Base-by-base conservation (phyloP, 345 rosid species). In the Cardiospermum halicacabum region DNA sequence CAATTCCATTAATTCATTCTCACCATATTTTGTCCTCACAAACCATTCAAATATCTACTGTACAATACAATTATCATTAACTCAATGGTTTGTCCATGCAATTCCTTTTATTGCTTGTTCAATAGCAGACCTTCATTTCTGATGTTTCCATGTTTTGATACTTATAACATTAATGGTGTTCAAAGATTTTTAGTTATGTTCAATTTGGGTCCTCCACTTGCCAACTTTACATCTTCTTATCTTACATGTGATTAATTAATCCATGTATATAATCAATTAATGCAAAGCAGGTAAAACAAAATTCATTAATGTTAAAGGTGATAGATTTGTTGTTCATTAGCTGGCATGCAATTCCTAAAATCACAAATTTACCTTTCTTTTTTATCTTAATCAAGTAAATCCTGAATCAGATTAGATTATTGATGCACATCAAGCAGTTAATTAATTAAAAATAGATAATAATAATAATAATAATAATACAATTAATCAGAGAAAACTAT, bases 1-100 rank as follows among this genome's bases (percentile, higher is more conserved):
- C 53, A 11, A 32, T 65, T 40, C 70, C 70, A 73, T 66, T 73
- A 32, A 73, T 40, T 69, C 21, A 8, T 26, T 34, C 56, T 64
- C 36, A 65, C 40, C 15, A 56, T 1, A 11, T 15, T 11, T n/a
- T 50, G 56, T 53, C 47, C 36, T 60, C 53, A n/a, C n/a, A n/a
- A n/a, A n/a, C n/a, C n/a, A n/a, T n/a, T n/a, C n/a, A n/a, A n/a
- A n/a, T 12, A 51, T 55, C 37, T 56, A 51, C 53, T 24, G 3
- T 60, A n/a, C n/a, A n/a, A n/a, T n/a, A n/a, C n/a, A n/a, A n/a
- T n/a, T n/a, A n/a, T n/a, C n/a, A n/a, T n/a, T n/a, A n/a, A n/a
- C n/a, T n/a, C n/a, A n/a, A n/a, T 18, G 2, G 22, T n/a, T n/a
- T 24, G 10, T 5, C 8, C 24, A 18, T 47, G 51, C 24, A n/a